A percentile compares a stretch with the other conserved stretches of the same genome.
These are phyloP conservation scores for Phytophthora cactorum DNA, from an alignment of 352 stramenopile genomes.

Conservation along the genomic window DNA sequence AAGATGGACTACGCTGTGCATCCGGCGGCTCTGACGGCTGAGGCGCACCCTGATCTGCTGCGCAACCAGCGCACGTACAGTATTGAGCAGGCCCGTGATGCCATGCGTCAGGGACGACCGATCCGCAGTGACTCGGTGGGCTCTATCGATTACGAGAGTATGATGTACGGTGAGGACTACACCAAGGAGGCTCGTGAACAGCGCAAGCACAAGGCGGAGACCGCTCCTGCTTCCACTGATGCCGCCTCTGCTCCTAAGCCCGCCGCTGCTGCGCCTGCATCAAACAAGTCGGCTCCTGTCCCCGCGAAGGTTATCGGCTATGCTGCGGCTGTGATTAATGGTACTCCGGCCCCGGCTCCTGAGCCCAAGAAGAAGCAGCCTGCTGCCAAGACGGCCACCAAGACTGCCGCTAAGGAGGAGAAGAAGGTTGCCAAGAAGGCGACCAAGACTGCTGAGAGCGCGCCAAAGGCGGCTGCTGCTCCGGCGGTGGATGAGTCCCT, in stretches of 20 bases:
- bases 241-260: conserved; percentile 15
- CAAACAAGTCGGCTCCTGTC: conserved; percentile 20
- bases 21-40: conserved; percentile 70
- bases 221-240: conserved; percentile 10
- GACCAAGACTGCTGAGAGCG: conserved; percentile 38
- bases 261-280: conserved; percentile 17
- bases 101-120: conserved; percentile 87
- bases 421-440: conserved; percentile 57
- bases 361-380: conserved; percentile 67
- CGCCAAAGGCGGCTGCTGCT: conserved; percentile 27
- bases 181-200: conserved; percentile 85
- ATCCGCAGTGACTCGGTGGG: conserved; percentile 89
- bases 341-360: conserved; percentile 52
- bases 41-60: conserved; percentile 88
- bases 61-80: conserved; percentile 92
- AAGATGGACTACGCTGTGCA: conserved; percentile 89
- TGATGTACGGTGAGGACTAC: conserved; percentile 92
- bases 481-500: conserved; percentile 48
- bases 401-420: conserved; percentile 44
- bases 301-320: conserved; percentile 69
- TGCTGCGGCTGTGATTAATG: conserved; percentile 80
- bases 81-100: conserved; percentile 92
- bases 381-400: conserved; percentile 39
- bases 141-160: conserved; percentile 89
- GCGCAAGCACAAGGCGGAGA: conserved; percentile 52